These are phyloP conservation scores for Komagataella pastoris DNA, from an alignment of 805 yeast species.

Conservation along the genomic window DNA sequence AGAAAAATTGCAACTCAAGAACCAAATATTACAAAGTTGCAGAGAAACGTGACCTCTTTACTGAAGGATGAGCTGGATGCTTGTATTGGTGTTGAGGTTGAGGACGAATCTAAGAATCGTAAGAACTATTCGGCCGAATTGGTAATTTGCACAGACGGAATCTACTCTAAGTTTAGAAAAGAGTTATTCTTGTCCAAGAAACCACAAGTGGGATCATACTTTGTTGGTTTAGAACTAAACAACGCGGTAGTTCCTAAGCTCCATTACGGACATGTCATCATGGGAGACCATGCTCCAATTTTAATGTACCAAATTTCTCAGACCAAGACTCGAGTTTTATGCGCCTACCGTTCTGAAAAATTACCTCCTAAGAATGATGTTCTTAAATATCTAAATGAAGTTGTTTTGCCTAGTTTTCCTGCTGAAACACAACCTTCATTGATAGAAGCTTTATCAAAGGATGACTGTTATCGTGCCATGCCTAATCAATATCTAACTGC, in stretches of 20 bases:
- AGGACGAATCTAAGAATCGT: constrained; percentile 25
- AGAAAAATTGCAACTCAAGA: constrained; percentile 58
- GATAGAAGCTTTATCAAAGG: constrained; percentile 37
- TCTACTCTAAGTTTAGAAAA: constrained; percentile 83
- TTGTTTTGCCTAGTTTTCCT: constrained; percentile 65
- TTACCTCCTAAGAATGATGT: constrained; percentile 54
- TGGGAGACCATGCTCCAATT: constrained; percentile 81
- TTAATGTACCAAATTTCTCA: constrained; percentile 79
- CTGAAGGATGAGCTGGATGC: constrained; percentile 33
- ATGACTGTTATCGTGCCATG: constrained; percentile 63
- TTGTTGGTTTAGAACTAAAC: constrained; percentile 68
- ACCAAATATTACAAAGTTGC: constrained; percentile 62
- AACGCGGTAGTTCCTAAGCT: constrained; percentile 67
- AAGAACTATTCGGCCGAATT: constrained; percentile 42
- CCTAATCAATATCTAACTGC: constrained; percentile 91
- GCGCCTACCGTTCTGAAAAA: constrained; percentile 67
- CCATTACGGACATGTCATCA: constrained; percentile 78
- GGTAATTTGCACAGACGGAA: constrained; percentile 84
- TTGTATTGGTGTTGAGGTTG: constrained; percentile 68
- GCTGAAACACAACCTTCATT: constrained; percentile 52
- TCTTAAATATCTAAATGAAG: constrained; percentile 40
- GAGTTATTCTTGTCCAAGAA: constrained; percentile 34
- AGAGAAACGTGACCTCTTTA: constrained; percentile 71
- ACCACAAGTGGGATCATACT: constrained; percentile 69
- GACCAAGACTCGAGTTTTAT: constrained; percentile 73